Base-by-base conservation (phyloP, 768 basidiomycete genomes). In the Pisolithus albus region DNA sequence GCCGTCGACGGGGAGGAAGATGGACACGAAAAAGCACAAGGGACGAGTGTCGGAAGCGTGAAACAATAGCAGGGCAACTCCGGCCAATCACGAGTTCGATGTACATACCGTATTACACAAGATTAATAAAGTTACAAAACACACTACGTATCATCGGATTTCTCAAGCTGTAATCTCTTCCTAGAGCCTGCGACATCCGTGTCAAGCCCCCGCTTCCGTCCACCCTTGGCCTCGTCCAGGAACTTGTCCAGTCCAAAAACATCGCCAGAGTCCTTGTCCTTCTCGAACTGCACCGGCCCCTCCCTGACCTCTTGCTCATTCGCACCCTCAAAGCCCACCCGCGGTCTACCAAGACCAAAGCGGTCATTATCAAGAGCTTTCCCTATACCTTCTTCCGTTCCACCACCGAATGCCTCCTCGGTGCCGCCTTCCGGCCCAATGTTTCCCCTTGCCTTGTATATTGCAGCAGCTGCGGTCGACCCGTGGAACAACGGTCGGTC, bases 281-380 rank as follows among this genome's bases (percentile, higher is more conserved):
- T 96, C 75, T 99, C 96, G 63, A 99, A 99, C 63, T 97, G 92
- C 39, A 99, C 96, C 21, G 96, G 96, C 1, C 96, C 96, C 61
- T 92, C 89, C 51, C 84, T 73, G 24, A 86, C 76, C 64, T 93
- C 92, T 64, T 88, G 88, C 18, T 88, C 86, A 38, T 75, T 76
- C 13, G 94, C 89, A 45, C 95, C 95, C 65, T 95, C 92, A 63
- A 98, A 97, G 21, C 94, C 93, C 59, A 88, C 75, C 52, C 76
- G 76, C 4, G 88, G 84, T 55, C 83, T 83, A 16, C 95, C 96
- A 19, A 99, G 74, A 23, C 83, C 85, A 66, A 98, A 99, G 50
- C 96, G 81, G 65, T 99, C 96, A 60, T 95, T 96, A 59, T 84
- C 84, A 65, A 99, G 74, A 6, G 92, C 92, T 60, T 85, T 84